A percentile compares a stretch with the other conserved stretches of the same genome.
Conservation (phyloP, 352 stramenopile species). For the Globisporangium uncinulatum region DNA sequence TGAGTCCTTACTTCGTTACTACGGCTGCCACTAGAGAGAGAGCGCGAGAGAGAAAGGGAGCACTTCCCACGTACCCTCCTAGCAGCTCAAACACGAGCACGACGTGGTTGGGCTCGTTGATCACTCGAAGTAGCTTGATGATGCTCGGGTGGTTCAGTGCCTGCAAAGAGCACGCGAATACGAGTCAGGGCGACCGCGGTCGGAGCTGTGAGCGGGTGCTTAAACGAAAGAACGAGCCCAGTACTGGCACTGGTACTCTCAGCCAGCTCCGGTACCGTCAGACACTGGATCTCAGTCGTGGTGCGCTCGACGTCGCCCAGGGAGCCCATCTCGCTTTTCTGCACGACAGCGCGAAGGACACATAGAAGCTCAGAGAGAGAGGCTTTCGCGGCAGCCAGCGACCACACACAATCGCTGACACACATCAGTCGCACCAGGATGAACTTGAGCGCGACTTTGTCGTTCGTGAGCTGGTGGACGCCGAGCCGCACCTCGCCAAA, state of each 20-base stretch:
- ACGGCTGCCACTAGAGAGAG: neutral
- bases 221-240: neutral
- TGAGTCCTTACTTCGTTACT: neutral
- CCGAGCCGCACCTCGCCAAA: constrained; percentile 80
- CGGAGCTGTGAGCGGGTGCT: neutral
- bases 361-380: constrained; percentile 1
- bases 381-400: neutral
- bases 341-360: neutral
- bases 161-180: constrained; percentile 11
- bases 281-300: constrained; percentile 84
- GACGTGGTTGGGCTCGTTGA: constrained; percentile 83
- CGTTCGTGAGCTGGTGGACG: constrained; percentile 79
- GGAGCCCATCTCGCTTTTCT: constrained; percentile 87
- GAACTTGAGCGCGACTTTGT: constrained; percentile 87
- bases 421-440: constrained; percentile 38
- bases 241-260: neutral
- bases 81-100: constrained; percentile 84
- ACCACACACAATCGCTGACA: neutral
- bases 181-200: constrained; percentile 1
- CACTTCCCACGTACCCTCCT: constrained; percentile 42
- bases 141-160: constrained; percentile 85
- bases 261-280: constrained; percentile 33
- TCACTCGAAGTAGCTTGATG: constrained; percentile 82
- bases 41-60: neutral
- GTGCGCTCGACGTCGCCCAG: constrained; percentile 82